phyloP scores from a whole-genome alignment of 345 rosid genomes.

The Atalantia buxifolia region DNA sequence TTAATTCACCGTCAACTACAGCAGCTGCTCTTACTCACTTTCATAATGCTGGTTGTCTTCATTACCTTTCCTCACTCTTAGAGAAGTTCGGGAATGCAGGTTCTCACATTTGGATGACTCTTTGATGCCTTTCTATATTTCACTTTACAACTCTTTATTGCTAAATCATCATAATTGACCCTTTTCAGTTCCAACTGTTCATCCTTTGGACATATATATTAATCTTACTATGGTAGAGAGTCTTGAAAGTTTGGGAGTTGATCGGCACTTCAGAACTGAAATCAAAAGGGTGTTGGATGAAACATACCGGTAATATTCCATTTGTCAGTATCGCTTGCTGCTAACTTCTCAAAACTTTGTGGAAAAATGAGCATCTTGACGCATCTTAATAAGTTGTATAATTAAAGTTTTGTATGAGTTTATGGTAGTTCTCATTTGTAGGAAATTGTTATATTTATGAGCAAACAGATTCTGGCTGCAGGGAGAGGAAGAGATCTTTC shows the following conservation, averaged over 20 bases:
- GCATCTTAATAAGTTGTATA: background rate
- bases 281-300: constrained; percentile 47
- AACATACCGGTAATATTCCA: constrained; percentile 50
- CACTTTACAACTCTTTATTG: background rate
- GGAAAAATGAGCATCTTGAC: background rate
- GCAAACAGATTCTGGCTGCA: constrained; percentile 67
- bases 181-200: constrained; percentile 68
- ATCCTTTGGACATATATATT: constrained; percentile 54
- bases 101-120: constrained; percentile 15
- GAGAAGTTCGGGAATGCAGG: constrained; percentile 73
- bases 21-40: constrained; percentile 65
- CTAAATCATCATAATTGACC: constrained; percentile 8
- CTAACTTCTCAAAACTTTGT: background rate
- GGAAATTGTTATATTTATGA: constrained; percentile 20
- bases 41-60: constrained; percentile 54
- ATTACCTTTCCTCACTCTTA: constrained; percentile 50
- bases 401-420: background rate
- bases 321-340: background rate
- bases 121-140: background rate
- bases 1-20: constrained; percentile 85
- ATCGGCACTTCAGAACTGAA: constrained; percentile 57
- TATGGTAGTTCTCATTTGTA: background rate
- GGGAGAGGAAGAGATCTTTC: constrained; percentile 67
- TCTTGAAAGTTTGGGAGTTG: constrained; percentile 70
- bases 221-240: constrained; percentile 59